Percentiles rank a stretch among this genome's conserved stretches.
Evolutionary conservation across 805 yeast genomes (phyloP).

Genomic region (Cyberlindnera veronae): DNA sequence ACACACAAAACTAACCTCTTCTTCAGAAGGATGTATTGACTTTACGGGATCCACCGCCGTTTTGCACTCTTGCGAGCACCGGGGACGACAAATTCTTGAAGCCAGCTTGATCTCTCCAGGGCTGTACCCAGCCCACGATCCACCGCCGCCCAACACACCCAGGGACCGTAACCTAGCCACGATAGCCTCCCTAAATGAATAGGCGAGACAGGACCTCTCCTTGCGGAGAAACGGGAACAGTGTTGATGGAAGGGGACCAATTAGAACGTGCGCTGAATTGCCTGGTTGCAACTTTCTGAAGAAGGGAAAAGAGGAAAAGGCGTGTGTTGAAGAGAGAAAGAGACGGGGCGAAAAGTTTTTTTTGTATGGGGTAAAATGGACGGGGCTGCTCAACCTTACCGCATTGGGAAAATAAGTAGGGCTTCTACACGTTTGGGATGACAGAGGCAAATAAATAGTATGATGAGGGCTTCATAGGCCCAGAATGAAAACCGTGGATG

Average conservation of each 20-base stretch:
- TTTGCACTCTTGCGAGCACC: constrained; percentile 9
- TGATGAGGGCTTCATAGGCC: constrained; percentile 15
- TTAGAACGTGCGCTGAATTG: constrained; percentile 16
- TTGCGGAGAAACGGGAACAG: constrained; percentile 2
- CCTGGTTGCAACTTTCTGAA: constrained; percentile 29
- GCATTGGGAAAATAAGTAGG: neutral
- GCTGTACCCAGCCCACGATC: constrained; percentile 22
- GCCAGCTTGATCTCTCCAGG: constrained; percentile 29
- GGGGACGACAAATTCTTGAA: constrained; percentile 27
- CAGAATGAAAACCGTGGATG: constrained; percentile 29
- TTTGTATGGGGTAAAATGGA: neutral
- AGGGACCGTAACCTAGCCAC: constrained; percentile 10
- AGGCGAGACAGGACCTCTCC: constrained; percentile 26
- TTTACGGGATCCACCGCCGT: constrained; percentile 32
- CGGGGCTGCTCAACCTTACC: neutral
- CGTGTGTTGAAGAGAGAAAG: neutral
- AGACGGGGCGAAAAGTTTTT: neutral
- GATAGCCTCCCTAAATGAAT: constrained; percentile 30
- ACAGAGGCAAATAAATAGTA: neutral
- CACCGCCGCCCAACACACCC: neutral
- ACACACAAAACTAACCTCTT: no score
- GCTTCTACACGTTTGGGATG: no score
- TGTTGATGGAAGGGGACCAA: constrained; percentile 16
- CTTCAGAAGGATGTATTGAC: constrained; percentile 31
- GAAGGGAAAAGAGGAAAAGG: constrained; percentile 6